A percentile compares a stretch with the other conserved stretches of the same genome.
phyloP scores from a whole-genome alignment of 768 basidiomycete genomes.

The Termitomyces sp. region DNA sequence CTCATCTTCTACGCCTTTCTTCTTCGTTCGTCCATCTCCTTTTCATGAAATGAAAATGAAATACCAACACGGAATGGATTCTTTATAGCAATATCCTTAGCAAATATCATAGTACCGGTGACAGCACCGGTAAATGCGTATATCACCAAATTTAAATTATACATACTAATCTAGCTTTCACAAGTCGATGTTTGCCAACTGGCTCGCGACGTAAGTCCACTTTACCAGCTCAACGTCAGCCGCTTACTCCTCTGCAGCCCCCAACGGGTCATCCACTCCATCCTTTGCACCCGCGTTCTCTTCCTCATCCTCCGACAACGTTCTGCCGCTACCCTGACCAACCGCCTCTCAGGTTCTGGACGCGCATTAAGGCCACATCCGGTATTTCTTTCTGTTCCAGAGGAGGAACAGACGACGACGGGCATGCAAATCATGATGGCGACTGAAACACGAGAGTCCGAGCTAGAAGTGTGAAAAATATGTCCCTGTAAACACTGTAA shows the following conservation, averaged over 20 bases:
- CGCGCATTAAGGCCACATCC: not conserved
- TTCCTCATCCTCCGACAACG: constrained; percentile 31
- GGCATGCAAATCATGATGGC: constrained; percentile 3
- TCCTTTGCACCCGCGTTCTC: constrained; percentile 35
- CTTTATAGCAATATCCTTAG: constrained; percentile 27
- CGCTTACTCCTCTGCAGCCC: constrained; percentile 18
- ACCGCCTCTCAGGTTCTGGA: constrained; percentile 5
- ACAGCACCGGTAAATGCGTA: constrained; percentile 23
- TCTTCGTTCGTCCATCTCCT: constrained; percentile 22
- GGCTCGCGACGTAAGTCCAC: constrained; percentile 32
- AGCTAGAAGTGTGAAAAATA: not conserved
- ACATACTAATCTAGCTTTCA: not conserved
- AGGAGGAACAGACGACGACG: constrained; percentile 13
- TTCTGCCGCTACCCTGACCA: constrained; percentile 13
- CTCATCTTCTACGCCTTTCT: constrained; percentile 33
- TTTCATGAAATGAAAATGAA: not conserved
- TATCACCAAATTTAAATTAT: too few relatives aligned
- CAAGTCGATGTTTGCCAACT: constrained; percentile 31
- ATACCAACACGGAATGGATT: not conserved
- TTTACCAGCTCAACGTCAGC: too few relatives aligned
- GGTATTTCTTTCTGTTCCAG: constrained; percentile 16
- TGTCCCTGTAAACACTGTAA: not conserved
- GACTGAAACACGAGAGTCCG: not conserved
- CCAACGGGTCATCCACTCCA: constrained; percentile 38
- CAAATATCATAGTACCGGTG: constrained; percentile 34